Evolutionary conservation across 257 asterid species (phyloP).

Genomic region (Nicotiana paniculata): DNA sequence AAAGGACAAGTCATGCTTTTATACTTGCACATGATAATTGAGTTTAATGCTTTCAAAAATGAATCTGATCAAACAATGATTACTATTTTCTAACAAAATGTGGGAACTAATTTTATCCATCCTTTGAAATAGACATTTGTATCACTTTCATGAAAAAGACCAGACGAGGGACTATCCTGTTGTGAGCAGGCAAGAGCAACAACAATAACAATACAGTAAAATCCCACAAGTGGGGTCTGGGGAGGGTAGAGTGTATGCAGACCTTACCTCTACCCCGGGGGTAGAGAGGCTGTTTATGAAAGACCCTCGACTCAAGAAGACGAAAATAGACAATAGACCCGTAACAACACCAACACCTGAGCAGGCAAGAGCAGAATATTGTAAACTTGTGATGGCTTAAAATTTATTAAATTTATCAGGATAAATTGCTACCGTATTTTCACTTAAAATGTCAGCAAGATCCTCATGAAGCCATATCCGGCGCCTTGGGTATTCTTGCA

Average conservation of each 20-base stretch:
- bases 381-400: too few relatives aligned
- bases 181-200: too few relatives aligned
- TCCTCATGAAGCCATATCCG: slow-evolving; percentile 7
- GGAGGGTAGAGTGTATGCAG: too few relatives aligned
- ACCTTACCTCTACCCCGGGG: too few relatives aligned
- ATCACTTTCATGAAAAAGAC: not conserved
- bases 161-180: too few relatives aligned
- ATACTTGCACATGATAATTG: not conserved
- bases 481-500: not conserved
- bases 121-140: not conserved
- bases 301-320: too few relatives aligned
- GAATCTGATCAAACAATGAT: not conserved
- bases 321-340: too few relatives aligned
- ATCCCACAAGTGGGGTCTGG: too few relatives aligned
- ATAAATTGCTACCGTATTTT: slow-evolving; percentile 1
- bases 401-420: not conserved
- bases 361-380: not conserved
- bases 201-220: too few relatives aligned
- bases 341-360: too few relatives aligned
- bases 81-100: not conserved
- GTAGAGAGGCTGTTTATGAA: too few relatives aligned
- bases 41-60: too few relatives aligned
- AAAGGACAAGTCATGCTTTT: not conserved
- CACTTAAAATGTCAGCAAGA: not conserved
- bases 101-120: not conserved